phyloP scores from a whole-genome alignment of 2,329 filamentous ascomycete genomes.

The Diaporthe eres region DNA sequence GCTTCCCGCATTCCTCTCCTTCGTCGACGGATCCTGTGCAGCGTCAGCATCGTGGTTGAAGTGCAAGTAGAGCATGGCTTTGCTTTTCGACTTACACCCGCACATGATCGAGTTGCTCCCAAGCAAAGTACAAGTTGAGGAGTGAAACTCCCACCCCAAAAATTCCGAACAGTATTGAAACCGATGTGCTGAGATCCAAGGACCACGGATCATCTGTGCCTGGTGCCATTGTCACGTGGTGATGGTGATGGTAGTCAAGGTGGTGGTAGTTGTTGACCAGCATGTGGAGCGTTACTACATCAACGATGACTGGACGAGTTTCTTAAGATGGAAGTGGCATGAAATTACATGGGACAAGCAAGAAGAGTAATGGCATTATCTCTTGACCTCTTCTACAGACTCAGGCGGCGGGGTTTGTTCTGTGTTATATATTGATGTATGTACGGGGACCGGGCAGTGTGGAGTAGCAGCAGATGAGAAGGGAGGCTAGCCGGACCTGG shows the following conservation, averaged over 20 bases:
- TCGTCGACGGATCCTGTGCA: background rate
- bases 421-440: background rate
- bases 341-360: background rate
- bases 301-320: background rate
- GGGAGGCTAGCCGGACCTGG: constrained; percentile 41
- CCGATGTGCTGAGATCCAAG: constrained; percentile 1
- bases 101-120: constrained; percentile 23
- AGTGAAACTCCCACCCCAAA: background rate
- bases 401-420: background rate
- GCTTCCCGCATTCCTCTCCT: background rate
- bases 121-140: background rate
- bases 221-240: background rate
- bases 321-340: background rate
- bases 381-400: background rate
- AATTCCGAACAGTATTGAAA: background rate
- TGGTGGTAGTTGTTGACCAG: background rate
- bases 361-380: background rate
- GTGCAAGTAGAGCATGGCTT: background rate
- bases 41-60: background rate
- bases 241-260: too few relatives aligned
- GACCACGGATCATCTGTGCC: background rate
- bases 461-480: constrained; percentile 42
- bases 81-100: background rate
- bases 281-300: too few relatives aligned
- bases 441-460: constrained; percentile 13